Evolutionary conservation across 2,329 filamentous ascomycete species (phyloP), one percentile per base, ranked within the genome.

Genomic region (Arthrinium phaeospermum): DNA sequence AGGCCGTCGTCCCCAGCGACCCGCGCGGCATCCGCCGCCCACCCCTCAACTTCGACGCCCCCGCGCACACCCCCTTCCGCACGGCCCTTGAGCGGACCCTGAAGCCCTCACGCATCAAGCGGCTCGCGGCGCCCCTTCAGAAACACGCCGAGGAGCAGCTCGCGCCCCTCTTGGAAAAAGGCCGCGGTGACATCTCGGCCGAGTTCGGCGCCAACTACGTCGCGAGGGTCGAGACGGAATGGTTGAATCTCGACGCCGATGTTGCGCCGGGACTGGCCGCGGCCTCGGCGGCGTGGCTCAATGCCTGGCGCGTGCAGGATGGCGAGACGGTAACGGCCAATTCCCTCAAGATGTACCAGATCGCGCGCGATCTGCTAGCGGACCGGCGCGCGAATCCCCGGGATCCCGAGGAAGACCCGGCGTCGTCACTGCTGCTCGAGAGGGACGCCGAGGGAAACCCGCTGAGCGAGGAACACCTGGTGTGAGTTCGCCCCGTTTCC

Each of bases 31-130:
- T 75, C 14, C 74, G 75, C 13, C 72, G 75, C 4, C 75, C 75
- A 19, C 75, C 75, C 6, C 68, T 76, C 47, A 76, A 76, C 71
- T 76, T 76, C 30, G 75, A 76, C 14, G 75, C 75, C 1, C 75
- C 75, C 1, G 74, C 74, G 3, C 75, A 76, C 68, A 76, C 75
- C 2, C 75, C 75, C 1, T 76, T 76, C 67, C 75, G 75, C 8
- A 76, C 75, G 0, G 75, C 75, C 0, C 68, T 76, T 5, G 75
- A 76, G 24, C 68, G 75, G 34, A 76, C 75, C 0, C 46, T 76
- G 7, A 76, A 76, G 37, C 74, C 75, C 4, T 51, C 74, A 1
- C 75, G 75, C 4, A 57, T 76, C 34, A 49, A n/a, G 22, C 57
- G 75, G 19, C 74, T 76, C 1, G 57, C 67, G 1, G 72, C 51